Conservation (phyloP, 805 yeast genomes). For the Hanseniaspora guilliermondii region DNA sequence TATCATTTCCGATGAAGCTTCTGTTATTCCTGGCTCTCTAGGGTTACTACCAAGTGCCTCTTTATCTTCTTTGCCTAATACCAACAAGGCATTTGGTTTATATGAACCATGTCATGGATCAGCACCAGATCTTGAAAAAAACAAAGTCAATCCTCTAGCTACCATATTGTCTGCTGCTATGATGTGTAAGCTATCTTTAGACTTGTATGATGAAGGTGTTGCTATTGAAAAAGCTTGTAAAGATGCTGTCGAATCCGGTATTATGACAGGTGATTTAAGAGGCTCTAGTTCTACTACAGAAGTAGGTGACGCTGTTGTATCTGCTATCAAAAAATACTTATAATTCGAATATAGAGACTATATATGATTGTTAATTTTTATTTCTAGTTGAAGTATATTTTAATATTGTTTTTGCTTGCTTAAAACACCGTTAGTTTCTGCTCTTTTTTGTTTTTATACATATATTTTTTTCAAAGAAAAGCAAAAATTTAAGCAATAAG, state of each 20-base stretch:
- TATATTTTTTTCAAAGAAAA: too few species aligned
- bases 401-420: too few species aligned
- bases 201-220: conserved; percentile 70
- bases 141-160: conserved; percentile 91
- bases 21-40: conserved; percentile 93
- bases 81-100: conserved; percentile 85
- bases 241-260: conserved; percentile 63
- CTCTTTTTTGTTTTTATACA: not conserved
- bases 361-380: too few species aligned
- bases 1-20: conserved; percentile 94
- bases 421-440: too few species aligned
- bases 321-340: conserved; percentile 36
- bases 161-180: conserved; percentile 91
- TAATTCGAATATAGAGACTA: not conserved
- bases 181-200: conserved; percentile 89
- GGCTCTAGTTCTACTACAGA: conserved; percentile 76
- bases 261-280: conserved; percentile 84
- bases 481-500: too few species aligned
- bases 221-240: conserved; percentile 83
- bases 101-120: conserved; percentile 99
- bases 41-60: conserved; percentile 93
- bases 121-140: conserved; percentile 82
- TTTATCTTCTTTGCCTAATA: conserved; percentile 90
- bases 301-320: conserved; percentile 88
- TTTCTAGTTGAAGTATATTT: too few species aligned